phyloP scores from a whole-genome alignment of 768 basidiomycete genomes.

The Russula griseocarnosa region DNA sequence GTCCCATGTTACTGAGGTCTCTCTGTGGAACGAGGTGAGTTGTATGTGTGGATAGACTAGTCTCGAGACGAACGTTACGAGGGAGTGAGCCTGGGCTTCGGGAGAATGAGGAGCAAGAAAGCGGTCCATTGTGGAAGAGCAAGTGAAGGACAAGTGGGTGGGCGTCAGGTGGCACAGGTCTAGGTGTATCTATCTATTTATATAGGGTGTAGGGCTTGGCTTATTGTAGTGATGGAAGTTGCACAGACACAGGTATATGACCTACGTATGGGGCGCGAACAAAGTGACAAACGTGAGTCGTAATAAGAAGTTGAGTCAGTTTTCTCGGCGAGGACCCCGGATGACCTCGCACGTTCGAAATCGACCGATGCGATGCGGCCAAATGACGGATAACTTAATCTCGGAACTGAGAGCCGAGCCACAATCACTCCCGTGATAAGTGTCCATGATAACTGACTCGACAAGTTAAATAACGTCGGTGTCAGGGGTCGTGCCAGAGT shows the following conservation, averaged over 20 bases:
- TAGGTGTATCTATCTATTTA: slow-evolving; percentile 20
- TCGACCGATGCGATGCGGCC: not conserved
- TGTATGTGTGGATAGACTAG: not conserved
- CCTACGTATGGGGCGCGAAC: slow-evolving; percentile 6
- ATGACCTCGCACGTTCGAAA: slow-evolving; percentile 27
- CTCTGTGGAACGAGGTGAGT: slow-evolving; percentile 40
- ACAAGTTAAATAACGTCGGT: slow-evolving; percentile 3
- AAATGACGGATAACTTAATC: not conserved
- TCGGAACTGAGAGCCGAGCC: not conserved
- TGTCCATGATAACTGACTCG: not conserved
- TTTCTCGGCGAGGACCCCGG: slow-evolving; percentile 8
- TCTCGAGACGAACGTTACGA: slow-evolving; percentile 52
- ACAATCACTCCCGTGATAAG: slow-evolving; percentile 8
- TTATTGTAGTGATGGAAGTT: not conserved
- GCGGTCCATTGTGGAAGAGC: slow-evolving; percentile 49
- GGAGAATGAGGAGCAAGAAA: slow-evolving; percentile 70
- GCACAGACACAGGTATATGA: slow-evolving; percentile 10
- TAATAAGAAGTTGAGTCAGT: slow-evolving; percentile 8
- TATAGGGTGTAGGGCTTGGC: not conserved
- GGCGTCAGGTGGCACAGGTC: not conserved
- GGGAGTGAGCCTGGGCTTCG: slow-evolving; percentile 67
- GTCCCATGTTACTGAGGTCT: slow-evolving; percentile 68
- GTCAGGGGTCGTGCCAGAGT: slow-evolving; percentile 2
- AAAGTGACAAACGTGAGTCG: slow-evolving; percentile 26
- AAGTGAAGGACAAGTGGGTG: not conserved